Percentiles rank a stretch among this genome's conserved stretches.
These are phyloP conservation scores for Xylariaceae sp. DNA, from an alignment of 2,329 filamentous ascomycete genomes.

Conservation along the genomic window DNA sequence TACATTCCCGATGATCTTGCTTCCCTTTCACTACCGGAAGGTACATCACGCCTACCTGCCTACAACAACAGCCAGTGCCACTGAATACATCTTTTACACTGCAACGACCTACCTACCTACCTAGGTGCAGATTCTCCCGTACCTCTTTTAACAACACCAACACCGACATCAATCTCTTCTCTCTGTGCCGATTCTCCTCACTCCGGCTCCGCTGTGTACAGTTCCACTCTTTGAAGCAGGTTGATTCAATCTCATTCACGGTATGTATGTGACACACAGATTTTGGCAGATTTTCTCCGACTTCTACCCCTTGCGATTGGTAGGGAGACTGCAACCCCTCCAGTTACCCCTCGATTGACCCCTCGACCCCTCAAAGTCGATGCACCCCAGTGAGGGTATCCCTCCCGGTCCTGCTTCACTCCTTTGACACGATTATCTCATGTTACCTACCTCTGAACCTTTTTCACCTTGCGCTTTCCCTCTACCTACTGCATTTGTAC, in stretches of 20 bases:
- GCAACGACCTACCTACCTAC: not conserved
- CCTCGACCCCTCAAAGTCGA: constrained; percentile 9
- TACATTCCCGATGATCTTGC: not conserved
- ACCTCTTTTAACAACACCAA: not conserved
- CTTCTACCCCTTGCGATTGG: not conserved
- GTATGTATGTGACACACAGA: not conserved
- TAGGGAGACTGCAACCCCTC: constrained; percentile 2
- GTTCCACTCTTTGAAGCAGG: too few species aligned
- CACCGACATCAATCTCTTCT: too few species aligned
- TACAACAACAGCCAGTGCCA: too few species aligned
- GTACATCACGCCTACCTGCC: not conserved
- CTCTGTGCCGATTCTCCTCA: too few species aligned
- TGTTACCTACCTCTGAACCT: not conserved
- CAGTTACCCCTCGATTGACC: constrained; percentile 17
- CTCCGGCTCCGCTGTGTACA: too few species aligned
- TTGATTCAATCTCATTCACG: not conserved
- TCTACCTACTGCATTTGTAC: not conserved
- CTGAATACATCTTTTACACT: too few species aligned
- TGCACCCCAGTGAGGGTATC: not conserved
- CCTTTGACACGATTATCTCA: not conserved
- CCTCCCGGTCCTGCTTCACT: not conserved
- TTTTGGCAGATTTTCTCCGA: not conserved
- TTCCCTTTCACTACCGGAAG: not conserved
- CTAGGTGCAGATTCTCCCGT: not conserved
- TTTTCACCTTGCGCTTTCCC: not conserved